Percentiles rank a stretch among this genome's conserved stretches.
Conservation (phyloP, 176 grass and related monocot species). For the Alopecurus myosuroides region DNA sequence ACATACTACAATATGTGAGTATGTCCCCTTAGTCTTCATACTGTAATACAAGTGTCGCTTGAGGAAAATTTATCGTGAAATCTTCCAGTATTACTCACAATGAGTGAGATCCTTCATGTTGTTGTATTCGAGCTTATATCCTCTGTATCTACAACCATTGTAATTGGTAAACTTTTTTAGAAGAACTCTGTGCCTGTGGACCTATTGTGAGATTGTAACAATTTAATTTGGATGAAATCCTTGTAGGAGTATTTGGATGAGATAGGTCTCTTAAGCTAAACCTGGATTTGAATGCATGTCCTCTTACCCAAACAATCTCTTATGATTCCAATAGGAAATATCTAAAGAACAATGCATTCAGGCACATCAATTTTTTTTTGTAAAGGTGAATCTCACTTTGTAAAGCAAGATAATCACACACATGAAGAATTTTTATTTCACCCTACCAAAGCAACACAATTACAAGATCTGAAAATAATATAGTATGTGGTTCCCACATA, state of each 20-base stretch:
- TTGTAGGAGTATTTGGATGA: not conserved
- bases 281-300: not conserved
- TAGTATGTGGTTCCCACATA: not conserved
- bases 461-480: not conserved
- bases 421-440: too few relatives aligned
- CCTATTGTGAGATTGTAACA: not conserved
- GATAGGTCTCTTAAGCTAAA: not conserved
- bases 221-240: not conserved
- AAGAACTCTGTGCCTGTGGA: not conserved
- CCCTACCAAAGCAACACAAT: too few relatives aligned
- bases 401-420: not conserved
- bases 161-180: too few relatives aligned
- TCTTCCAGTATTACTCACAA: too few relatives aligned
- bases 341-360: not conserved
- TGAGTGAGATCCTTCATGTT: too few relatives aligned
- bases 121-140: too few relatives aligned
- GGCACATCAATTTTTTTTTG: not conserved
- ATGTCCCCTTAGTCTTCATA: too few relatives aligned
- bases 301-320: not conserved
- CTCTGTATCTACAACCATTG: too few relatives aligned
- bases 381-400: not conserved
- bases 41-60: too few relatives aligned
- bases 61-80: too few relatives aligned
- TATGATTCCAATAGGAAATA: not conserved
- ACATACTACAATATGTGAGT: too few relatives aligned